These are phyloP conservation scores for Arabidopsis hybrid DNA, from an alignment of 441 rosid species.

Conservation along the genomic window DNA sequence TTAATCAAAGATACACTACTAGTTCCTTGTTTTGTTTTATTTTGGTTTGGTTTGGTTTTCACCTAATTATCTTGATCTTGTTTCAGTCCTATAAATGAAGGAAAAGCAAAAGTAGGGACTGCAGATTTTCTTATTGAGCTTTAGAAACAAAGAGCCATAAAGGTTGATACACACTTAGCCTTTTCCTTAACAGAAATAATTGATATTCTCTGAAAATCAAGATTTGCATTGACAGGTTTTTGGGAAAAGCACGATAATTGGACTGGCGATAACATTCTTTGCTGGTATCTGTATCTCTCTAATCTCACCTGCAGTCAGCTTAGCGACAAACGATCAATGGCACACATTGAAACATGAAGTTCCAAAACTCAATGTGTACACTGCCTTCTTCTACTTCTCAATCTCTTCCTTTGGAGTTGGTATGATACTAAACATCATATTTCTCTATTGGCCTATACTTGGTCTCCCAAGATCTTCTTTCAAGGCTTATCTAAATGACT, in stretches of 20 bases:
- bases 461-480: conserved; percentile 67
- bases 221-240: conserved; percentile 61
- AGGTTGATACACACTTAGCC: conserved; percentile 47
- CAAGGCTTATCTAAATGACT: conserved; percentile 71
- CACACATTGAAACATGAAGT: conserved; percentile 72
- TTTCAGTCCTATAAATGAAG: conserved; percentile 25
- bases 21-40: background rate
- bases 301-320: conserved; percentile 92
- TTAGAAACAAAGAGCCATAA: conserved; percentile 80
- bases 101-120: conserved; percentile 66
- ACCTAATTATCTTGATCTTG: conserved; percentile 12
- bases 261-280: conserved; percentile 71
- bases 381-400: conserved; percentile 91
- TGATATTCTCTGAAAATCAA: conserved; percentile 3
- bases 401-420: conserved; percentile 76
- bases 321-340: conserved; percentile 95
- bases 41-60: background rate
- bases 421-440: conserved; percentile 62
- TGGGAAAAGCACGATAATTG: conserved; percentile 75
- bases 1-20: background rate
- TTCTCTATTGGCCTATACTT: conserved; percentile 75
- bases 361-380: conserved; percentile 74
- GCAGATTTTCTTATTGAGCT: conserved; percentile 73
- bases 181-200: background rate
- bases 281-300: conserved; percentile 87